These are phyloP conservation scores for Tetrahymena elliotti DNA, from an alignment of 73 alveolate species.

Conservation along the genomic window DNA sequence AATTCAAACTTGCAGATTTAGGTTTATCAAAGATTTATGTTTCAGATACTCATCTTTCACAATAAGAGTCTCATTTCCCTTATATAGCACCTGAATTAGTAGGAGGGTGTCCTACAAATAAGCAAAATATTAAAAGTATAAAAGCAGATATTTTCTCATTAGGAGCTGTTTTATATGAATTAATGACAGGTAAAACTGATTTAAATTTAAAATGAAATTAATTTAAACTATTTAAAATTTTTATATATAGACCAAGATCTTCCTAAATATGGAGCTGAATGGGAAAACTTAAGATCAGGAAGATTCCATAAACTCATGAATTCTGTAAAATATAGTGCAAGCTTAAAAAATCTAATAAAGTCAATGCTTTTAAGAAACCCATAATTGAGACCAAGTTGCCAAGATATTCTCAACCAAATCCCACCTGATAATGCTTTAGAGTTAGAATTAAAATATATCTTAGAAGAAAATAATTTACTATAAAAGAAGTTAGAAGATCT, in stretches of 20 bases:
- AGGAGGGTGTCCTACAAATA: neutral
- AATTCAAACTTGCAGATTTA: neutral
- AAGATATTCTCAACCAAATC: neutral
- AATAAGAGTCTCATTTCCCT: neutral
- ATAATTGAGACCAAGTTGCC: neutral
- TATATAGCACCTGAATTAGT: neutral
- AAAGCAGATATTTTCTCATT: neutral
- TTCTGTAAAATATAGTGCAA: neutral
- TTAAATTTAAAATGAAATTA: neutral
- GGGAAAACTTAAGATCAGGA: neutral
- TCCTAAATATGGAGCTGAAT: neutral
- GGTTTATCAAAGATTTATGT: neutral
- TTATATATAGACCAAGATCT: neutral
- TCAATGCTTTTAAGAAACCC: neutral
- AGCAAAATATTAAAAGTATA: neutral
- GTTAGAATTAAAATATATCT: neutral
- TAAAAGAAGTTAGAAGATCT: neutral
- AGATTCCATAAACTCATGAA: neutral
- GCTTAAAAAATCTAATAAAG: neutral
- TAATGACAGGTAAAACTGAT: neutral
- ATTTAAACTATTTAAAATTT: neutral
- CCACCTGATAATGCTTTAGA: neutral
- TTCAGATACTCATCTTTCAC: neutral
- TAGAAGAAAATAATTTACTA: neutral
- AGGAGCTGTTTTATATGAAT: neutral